Evolutionary conservation across 306 rosid species (phyloP).

Genomic region (Vigna angularis): DNA sequence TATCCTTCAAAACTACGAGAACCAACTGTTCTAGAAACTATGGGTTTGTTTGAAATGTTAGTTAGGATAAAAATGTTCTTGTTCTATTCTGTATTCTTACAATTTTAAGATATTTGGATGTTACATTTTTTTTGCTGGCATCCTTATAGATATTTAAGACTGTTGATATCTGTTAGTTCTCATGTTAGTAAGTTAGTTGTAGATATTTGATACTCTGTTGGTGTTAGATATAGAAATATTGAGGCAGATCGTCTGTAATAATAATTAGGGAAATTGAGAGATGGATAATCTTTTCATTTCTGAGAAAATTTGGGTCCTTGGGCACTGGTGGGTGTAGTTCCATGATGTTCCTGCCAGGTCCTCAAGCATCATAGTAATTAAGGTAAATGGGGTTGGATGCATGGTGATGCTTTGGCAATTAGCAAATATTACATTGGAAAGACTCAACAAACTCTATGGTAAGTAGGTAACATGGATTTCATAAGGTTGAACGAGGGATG

Average conservation of each 20-base stretch:
- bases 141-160: not conserved
- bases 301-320: not conserved
- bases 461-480: too few relatives aligned
- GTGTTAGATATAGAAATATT: not conserved
- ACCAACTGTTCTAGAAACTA: constrained; percentile 4
- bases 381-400: too few relatives aligned
- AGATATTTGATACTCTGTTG: not conserved
- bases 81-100: not conserved
- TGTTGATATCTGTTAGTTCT: not conserved
- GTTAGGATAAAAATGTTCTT: not conserved
- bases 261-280: not conserved
- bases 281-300: too few relatives aligned
- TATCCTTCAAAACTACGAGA: not conserved
- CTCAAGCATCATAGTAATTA: too few relatives aligned
- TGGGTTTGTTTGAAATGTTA: constrained; percentile 12
- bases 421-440: too few relatives aligned
- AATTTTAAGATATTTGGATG: not conserved
- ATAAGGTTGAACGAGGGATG: too few relatives aligned
- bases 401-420: too few relatives aligned
- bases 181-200: not conserved
- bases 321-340: too few relatives aligned
- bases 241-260: not conserved
- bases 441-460: too few relatives aligned
- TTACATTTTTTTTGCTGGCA: not conserved
- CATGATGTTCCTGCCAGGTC: too few relatives aligned